phyloP scores from a whole-genome alignment of 331 rosid species.

The Dryas integrifolia region DNA sequence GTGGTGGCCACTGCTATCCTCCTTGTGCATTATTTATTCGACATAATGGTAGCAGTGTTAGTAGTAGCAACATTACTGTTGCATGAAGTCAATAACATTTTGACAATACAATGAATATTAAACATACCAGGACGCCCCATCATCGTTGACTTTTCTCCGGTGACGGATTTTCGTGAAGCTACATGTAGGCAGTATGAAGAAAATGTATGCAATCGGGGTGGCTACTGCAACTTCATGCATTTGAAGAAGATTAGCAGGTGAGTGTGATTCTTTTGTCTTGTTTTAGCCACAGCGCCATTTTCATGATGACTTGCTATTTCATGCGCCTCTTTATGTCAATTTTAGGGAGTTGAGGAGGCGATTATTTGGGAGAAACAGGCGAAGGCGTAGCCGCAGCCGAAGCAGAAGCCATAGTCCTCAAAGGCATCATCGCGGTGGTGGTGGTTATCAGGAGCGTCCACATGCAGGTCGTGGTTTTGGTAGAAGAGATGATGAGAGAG shows the following conservation, averaged over 20 bases:
- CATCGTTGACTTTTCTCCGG: slow-evolving; percentile 92
- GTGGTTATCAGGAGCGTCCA: slow-evolving; percentile 68
- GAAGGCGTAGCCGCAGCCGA: slow-evolving; percentile 60
- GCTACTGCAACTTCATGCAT: slow-evolving; percentile 96
- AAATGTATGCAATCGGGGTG: slow-evolving; percentile 90
- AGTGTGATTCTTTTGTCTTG: neutral
- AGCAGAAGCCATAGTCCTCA: slow-evolving; percentile 92
- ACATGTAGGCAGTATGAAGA: slow-evolving; percentile 97
- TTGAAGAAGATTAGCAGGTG: slow-evolving; percentile 90
- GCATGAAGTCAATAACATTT: slow-evolving; percentile 12
- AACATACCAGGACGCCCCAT: slow-evolving; percentile 71
- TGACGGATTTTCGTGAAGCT: slow-evolving; percentile 96
- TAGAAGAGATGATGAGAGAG: slow-evolving; percentile 78
- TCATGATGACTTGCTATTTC: neutral
- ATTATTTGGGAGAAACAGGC: slow-evolving; percentile 76
- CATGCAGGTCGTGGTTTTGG: slow-evolving; percentile 62
- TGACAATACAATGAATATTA: slow-evolving; percentile 9
- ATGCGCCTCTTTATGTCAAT: neutral
- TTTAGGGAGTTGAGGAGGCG: slow-evolving; percentile 85
- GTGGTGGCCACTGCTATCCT: neutral
- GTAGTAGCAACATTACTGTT: neutral
- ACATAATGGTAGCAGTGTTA: neutral
- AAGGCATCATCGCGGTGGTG: slow-evolving; percentile 36
- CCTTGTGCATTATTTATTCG: neutral
- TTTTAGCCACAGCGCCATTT: neutral